Evolutionary conservation across 208 protist species (phyloP).

Genomic region (Tritrichomonas musculus): DNA sequence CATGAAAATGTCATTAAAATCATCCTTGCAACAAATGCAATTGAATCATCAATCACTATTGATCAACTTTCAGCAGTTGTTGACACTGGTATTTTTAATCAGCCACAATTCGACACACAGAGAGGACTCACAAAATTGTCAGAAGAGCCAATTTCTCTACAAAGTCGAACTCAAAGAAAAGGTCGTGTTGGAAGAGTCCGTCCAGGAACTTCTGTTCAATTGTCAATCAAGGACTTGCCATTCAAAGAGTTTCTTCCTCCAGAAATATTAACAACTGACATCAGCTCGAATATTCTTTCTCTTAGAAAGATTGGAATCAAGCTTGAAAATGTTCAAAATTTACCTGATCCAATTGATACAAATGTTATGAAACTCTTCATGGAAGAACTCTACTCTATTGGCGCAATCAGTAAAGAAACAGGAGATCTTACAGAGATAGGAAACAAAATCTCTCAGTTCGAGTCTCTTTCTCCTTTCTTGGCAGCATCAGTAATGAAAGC

Average conservation of each 20-base stretch:
- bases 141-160: neutral
- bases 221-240: neutral
- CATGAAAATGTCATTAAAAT: neutral
- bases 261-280: neutral
- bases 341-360: neutral
- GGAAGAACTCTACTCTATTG: no score
- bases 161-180: neutral
- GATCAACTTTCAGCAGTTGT: neutral
- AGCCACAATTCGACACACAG: neutral
- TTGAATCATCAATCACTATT: conserved; percentile 30
- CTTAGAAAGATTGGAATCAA: neutral
- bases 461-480: neutral
- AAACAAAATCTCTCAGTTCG: neutral
- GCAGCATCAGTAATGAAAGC: neutral
- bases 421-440: neutral
- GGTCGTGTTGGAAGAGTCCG: neutral
- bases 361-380: neutral
- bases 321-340: neutral
- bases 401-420: neutral
- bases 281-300: neutral
- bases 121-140: neutral
- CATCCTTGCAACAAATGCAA: conserved; percentile 1
- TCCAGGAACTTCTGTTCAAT: neutral
- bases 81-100: neutral
- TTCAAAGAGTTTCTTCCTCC: neutral